These are phyloP conservation scores for Phytophthora cryptogea DNA, from an alignment of 352 stramenopile genomes.

Conservation along the genomic window DNA sequence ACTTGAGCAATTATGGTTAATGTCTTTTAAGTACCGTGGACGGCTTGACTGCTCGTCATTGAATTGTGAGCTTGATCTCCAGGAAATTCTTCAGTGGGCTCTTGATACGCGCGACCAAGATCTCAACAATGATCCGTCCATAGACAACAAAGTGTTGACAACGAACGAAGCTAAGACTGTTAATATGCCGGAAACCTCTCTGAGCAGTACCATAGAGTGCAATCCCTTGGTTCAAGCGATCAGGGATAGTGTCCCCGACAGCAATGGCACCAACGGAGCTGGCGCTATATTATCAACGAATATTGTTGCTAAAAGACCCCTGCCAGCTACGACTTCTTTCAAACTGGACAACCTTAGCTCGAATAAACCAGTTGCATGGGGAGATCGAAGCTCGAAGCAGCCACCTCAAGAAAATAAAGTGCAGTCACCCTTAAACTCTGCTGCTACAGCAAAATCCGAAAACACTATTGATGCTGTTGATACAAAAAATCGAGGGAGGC, in stretches of 20 bases:
- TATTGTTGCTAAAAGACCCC: not conserved
- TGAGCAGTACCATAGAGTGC: constrained; percentile 12
- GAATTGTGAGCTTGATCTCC: constrained; percentile 25
- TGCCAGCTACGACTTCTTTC: constrained; percentile 1
- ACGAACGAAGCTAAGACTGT: constrained; percentile 1
- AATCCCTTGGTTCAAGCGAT: constrained; percentile 23
- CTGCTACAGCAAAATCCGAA: not conserved
- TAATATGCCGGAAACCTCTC: constrained; percentile 6
- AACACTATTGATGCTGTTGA: constrained; percentile 15
- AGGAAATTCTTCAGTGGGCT: constrained; percentile 31
- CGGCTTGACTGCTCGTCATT: constrained; percentile 35
- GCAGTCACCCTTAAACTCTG: not conserved
- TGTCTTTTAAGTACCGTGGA: constrained; percentile 29
- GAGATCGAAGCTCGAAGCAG: constrained; percentile 14
- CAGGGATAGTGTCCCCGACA: constrained; percentile 8
- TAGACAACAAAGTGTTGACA: not conserved
- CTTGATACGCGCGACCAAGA: constrained; percentile 27
- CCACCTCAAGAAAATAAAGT: constrained; percentile 12
- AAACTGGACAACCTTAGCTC: constrained; percentile 25
- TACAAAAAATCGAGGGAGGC: constrained; percentile 19
- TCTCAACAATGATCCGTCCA: constrained; percentile 1
- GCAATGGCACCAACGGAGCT: not conserved
- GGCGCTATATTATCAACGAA: not conserved
- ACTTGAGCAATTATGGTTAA: constrained; percentile 30
- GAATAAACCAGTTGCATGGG: constrained; percentile 24